Percentiles rank a stretch among this genome's conserved stretches.
Conservation (phyloP, 164 flowering plant genomes). For the Nymphaea thermarum region DNA sequence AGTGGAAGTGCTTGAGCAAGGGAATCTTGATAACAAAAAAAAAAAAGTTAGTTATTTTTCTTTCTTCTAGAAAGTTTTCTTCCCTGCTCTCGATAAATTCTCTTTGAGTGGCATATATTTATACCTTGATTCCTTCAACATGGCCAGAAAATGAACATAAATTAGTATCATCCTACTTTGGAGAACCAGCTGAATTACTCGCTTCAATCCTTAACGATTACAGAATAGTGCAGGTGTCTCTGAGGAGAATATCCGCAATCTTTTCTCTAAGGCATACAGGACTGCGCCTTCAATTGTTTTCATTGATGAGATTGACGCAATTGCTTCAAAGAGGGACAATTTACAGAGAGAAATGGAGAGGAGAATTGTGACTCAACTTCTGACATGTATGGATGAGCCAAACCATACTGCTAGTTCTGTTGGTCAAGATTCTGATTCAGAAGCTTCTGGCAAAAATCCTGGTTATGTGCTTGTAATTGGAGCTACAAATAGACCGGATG, state of each 20-base stretch:
- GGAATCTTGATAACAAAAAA: too few species aligned
- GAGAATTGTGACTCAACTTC: constrained; percentile 81
- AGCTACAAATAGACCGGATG: constrained; percentile 96
- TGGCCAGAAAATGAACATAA: too few species aligned
- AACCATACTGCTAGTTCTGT: constrained; percentile 20
- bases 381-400: constrained; percentile 93
- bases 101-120: too few species aligned
- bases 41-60: background rate
- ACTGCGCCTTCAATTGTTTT: constrained; percentile 92
- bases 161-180: too few species aligned
- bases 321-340: constrained; percentile 86
- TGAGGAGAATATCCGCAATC: constrained; percentile 79
- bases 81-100: background rate
- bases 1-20: too few species aligned
- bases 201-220: background rate
- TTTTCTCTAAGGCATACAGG: constrained; percentile 79
- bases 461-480: constrained; percentile 89
- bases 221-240: constrained; percentile 57
- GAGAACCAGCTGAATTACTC: too few species aligned
- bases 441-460: constrained; percentile 25
- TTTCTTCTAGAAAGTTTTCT: background rate
- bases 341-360: constrained; percentile 83
- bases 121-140: too few species aligned
- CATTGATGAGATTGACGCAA: constrained; percentile 97
- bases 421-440: constrained; percentile 20